Conservation (phyloP, 2,329 filamentous ascomycete species). For the Epichloe glyceriae region DNA sequence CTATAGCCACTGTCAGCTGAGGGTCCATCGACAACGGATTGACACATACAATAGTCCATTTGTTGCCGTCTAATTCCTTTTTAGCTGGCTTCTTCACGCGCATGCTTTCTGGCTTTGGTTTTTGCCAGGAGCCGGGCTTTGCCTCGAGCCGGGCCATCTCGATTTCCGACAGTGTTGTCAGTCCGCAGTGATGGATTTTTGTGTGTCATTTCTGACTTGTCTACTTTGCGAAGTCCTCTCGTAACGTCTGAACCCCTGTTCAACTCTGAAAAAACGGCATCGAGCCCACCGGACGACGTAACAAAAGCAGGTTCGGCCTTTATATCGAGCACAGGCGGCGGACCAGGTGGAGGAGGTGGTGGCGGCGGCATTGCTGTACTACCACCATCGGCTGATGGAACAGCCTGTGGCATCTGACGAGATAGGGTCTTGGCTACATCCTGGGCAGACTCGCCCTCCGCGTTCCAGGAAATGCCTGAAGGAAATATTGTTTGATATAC, state of each 20-base stretch:
- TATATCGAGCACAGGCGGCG: slow-evolving; percentile 52
- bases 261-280: slow-evolving; percentile 81
- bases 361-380: slow-evolving; percentile 42
- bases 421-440: slow-evolving; percentile 49
- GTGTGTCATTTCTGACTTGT: slow-evolving; percentile 93
- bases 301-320: slow-evolving; percentile 26
- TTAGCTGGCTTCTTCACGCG: slow-evolving; percentile 68
- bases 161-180: slow-evolving; percentile 53
- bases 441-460: slow-evolving; percentile 57
- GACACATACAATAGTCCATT: slow-evolving; percentile 68
- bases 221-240: slow-evolving; percentile 79
- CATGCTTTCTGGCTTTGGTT: slow-evolving; percentile 77
- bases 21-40: no score
- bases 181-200: slow-evolving; percentile 86
- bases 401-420: slow-evolving; percentile 17
- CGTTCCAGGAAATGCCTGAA: slow-evolving; percentile 77
- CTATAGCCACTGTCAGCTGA: slow-evolving; percentile 23
- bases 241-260: slow-evolving; percentile 87
- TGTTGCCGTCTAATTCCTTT: slow-evolving; percentile 74
- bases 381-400: slow-evolving; percentile 39
- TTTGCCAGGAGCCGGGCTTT: slow-evolving; percentile 87
- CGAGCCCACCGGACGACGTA: slow-evolving; percentile 49
- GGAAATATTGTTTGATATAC: slow-evolving; percentile 77
- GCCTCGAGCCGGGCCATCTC: slow-evolving; percentile 41
- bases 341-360: slow-evolving; percentile 58